Base-by-base conservation (phyloP, 108 stramenopile species). In the Nitzschia sp. region DNA sequence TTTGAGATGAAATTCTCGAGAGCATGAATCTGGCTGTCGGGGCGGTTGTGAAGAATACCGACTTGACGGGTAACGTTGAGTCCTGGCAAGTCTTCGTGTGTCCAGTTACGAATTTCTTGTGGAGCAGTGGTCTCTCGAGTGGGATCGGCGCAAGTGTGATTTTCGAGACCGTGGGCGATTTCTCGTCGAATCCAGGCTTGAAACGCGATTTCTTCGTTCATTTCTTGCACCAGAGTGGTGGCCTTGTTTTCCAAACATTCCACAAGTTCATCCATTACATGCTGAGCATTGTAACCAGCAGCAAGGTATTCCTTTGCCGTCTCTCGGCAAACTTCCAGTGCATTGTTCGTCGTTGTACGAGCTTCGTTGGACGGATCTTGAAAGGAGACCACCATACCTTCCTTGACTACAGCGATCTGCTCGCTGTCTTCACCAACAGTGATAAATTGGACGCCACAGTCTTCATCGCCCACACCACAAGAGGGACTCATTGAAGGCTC, bases 131-230 rank as follows among this genome's bases (percentile, higher is more conserved):
- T 85, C 9, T 79, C 73, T 3, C 82, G 67, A 25, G 70, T 60
- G 25, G 68, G 68, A 60, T 91, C 93, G 9, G 72, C 69, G 54
- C 93, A 94, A 3, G 88, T 94, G 45, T 94, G 89, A 38, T 94
- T 87, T 54, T 94, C 93, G 54, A 87, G 71, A 13, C 63, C 26
- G 31, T 9, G 65, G 8, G 84, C 83, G 19, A 91, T 75, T 1
- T 65, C 70, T 11, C 54, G 59, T 3, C 93, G 66, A 23, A 84
- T 19, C 19, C 51, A 62, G 3, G 74, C 55, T 71, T 93, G 77
- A 33, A 84, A 82, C 34, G 79, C 74, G 33, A 88, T 80, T 74
- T 89, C 85, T 57, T 84, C 68, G 30, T 89, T 80, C 36, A 59
- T 61, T 45, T 70, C 23, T 34, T 71, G 38, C n/a, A 80, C 17